Base-by-base conservation (phyloP, 805 yeast genomes). In the Suhomyces emberorum region DNA sequence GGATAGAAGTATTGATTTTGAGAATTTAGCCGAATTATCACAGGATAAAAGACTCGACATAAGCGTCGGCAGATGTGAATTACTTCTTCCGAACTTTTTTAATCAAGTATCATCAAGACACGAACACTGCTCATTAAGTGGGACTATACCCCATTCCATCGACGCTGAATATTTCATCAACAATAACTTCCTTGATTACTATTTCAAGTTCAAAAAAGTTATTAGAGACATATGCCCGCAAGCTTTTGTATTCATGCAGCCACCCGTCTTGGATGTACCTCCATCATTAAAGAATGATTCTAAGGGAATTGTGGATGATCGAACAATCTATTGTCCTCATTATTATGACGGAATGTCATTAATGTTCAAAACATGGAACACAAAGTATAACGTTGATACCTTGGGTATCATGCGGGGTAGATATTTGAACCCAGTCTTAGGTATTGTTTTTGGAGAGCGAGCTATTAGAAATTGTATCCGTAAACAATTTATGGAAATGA, bases 291-390 rank as follows among this genome's bases (percentile, higher is more conserved):
- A 69, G 40, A 72, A 70, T 9, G 70, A 75, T 28, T 54, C 62
- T 1, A 54, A 70, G 9, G 54, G 65, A 3, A 53, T 79, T n/a
- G 54, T 83, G 10, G 93, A 84, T 49, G 55, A 65, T 1, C 74
- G 73, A 34, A 81, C 91, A 0, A 78, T 84, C 1, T 81, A 81
- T 48, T 79, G 95, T 14, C 93, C 95, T 2, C 98, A 91, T 60
- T 91, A 82, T 57, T 91, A 91, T 55, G 98, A 91, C 57, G 98
- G 98, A 0, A 74, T 91, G 79, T 84, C 97, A 1, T 64, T 91
- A 24, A 81, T 93, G 89, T 83, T 85, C 59, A 88, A 88, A 60
- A 76, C 81, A 4, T 93, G 98, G 98, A 86, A 84, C 52, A 68
- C 78, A 22, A 63, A 59, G 32, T 83, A 82, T 60, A 91, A 91